A percentile compares a stretch with the other conserved stretches of the same genome.
Conservation (phyloP, 306 rosid species). For the Quercus engelmannii region DNA sequence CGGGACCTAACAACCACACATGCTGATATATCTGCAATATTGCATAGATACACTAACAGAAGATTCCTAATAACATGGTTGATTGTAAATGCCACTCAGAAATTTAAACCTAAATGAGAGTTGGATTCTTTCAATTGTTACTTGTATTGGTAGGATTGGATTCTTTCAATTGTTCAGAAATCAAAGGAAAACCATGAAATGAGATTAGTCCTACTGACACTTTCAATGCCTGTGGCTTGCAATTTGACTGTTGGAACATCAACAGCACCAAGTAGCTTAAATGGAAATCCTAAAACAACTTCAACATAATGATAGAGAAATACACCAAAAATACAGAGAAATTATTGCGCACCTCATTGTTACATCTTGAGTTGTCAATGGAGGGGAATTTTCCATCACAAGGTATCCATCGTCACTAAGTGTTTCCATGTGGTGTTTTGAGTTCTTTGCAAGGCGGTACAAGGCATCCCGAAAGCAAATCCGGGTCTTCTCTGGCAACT, state of each 20-base stretch:
- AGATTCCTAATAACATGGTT: neutral
- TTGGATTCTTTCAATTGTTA: neutral
- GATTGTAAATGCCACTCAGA: neutral
- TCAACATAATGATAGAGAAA: neutral
- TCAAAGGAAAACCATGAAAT: neutral
- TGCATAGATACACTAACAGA: neutral
- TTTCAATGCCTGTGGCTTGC: neutral
- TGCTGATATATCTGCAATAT: neutral
- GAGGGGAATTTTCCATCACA: slow-evolving; percentile 15
- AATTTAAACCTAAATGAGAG: neutral
- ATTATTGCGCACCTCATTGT: slow-evolving; percentile 38
- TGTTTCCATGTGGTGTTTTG: slow-evolving; percentile 21
- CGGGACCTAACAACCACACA: neutral
- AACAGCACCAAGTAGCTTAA: neutral
- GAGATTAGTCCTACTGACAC: neutral
- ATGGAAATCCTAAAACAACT: neutral
- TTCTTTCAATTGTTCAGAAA: neutral
- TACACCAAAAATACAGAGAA: slow-evolving; percentile 8
- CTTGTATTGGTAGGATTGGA: neutral
- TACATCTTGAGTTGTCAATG: slow-evolving; percentile 25
- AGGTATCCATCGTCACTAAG: slow-evolving; percentile 28
- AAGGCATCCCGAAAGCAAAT: slow-evolving; percentile 71
- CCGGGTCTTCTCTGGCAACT: slow-evolving; percentile 63
- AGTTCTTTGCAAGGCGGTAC: slow-evolving; percentile 68
- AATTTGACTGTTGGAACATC: neutral